phyloP scores from a whole-genome alignment of 441 rosid genomes.

The Viola pubescens region DNA sequence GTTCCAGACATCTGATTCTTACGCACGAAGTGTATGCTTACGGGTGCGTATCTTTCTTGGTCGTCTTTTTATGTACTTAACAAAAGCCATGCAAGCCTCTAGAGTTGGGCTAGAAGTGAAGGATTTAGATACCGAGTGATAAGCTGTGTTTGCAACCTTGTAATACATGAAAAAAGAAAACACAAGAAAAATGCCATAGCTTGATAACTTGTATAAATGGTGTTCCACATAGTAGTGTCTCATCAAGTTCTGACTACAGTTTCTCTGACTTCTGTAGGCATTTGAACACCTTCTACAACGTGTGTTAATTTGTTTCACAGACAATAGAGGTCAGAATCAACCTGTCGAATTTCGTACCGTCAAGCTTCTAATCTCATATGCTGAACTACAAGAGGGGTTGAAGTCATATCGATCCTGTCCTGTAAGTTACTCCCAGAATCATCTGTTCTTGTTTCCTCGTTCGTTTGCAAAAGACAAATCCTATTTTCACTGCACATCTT shows the following conservation, averaged over 20 bases:
- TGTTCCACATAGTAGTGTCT: neutral
- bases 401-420: constrained; percentile 83
- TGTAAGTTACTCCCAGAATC: constrained; percentile 36
- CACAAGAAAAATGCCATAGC: no score
- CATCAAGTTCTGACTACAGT: constrained; percentile 5
- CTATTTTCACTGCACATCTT: no score
- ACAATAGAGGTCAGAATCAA: constrained; percentile 59
- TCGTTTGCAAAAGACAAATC: no score
- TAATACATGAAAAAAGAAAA: no score
- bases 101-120: no score
- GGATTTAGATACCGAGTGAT: no score
- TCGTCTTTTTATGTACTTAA: neutral
- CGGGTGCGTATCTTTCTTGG: constrained; percentile 44
- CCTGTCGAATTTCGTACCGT: constrained; percentile 65
- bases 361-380: constrained; percentile 64
- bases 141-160: no score
- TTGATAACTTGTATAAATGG: neutral
- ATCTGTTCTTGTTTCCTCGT: no score
- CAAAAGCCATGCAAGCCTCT: no score
- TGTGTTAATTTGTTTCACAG: constrained; percentile 55
- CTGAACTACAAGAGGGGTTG: constrained; percentile 67
- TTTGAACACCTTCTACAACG: constrained; percentile 76
- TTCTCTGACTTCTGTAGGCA: constrained; percentile 46
- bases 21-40: constrained; percentile 55
- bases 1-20: constrained; percentile 70